A percentile compares a stretch with the other conserved stretches of the same genome.
phyloP scores from a whole-genome alignment of 139 green algal genomes.

The Klebsormidium nitens region DNA sequence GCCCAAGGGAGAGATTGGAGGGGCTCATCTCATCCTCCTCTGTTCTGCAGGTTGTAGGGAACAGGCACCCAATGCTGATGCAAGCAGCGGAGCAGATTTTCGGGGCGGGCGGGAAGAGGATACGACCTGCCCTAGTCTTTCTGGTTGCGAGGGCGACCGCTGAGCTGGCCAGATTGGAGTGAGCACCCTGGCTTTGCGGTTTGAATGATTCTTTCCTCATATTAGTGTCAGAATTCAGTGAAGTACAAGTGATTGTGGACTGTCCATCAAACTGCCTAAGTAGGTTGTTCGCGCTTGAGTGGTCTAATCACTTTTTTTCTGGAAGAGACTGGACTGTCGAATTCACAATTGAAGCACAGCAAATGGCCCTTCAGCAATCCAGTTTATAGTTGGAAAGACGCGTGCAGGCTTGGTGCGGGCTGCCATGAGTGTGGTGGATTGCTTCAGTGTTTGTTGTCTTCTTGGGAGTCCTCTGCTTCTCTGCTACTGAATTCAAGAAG shows the following conservation, averaged over 20 bases:
- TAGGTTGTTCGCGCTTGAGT: too few relatives aligned
- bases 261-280: too few relatives aligned
- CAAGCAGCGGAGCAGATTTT: slow-evolving; percentile 98
- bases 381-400: too few relatives aligned
- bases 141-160: slow-evolving; percentile 77
- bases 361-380: too few relatives aligned
- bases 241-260: neutral
- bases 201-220: neutral
- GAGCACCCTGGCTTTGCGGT: slow-evolving; percentile 2
- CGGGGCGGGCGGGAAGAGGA: slow-evolving; percentile 85
- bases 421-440: too few relatives aligned
- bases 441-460: slow-evolving; percentile 6
- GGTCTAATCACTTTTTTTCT: slow-evolving; percentile 1
- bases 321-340: neutral
- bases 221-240: neutral
- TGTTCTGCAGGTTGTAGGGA: slow-evolving; percentile 69
- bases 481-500: neutral
- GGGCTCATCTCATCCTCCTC: too few relatives aligned
- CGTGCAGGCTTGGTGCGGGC: too few relatives aligned
- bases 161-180: slow-evolving; percentile 31
- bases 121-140: slow-evolving; percentile 85
- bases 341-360: neutral
- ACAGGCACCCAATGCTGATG: slow-evolving; percentile 87
- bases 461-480: neutral
- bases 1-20: too few relatives aligned